phyloP scores from a whole-genome alignment of 2,329 filamentous ascomycete genomes.

The Botryosphaeria dothidea region DNA sequence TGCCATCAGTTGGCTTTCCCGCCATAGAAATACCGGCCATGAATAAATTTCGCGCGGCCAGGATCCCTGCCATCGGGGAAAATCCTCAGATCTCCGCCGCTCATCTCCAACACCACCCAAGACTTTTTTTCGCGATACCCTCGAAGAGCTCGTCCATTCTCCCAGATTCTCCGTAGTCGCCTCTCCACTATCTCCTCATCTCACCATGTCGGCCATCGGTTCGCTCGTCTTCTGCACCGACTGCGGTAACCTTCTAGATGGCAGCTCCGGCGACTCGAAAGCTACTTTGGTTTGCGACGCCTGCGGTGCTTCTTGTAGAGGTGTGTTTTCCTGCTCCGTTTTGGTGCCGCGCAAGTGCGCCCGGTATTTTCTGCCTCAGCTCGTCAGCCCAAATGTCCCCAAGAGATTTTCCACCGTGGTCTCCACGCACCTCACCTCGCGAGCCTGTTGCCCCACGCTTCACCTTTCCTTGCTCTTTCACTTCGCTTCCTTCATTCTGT shows the following conservation, averaged over 20 bases:
- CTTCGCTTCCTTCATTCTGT: neutral
- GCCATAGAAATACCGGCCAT: neutral
- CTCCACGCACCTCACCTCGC: neutral
- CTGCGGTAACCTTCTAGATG: conserved; percentile 86
- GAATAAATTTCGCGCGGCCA: neutral
- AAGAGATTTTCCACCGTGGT: neutral
- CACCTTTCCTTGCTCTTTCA: neutral
- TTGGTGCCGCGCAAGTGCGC: neutral
- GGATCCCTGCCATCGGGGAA: conserved; percentile 17
- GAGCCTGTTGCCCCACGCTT: neutral
- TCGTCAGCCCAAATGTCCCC: neutral
- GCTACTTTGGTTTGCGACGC: conserved; percentile 79
- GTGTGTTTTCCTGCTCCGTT: conserved; percentile 47
- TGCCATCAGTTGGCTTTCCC: neutral
- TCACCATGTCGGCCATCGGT: conserved; percentile 81
- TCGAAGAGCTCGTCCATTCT: neutral
- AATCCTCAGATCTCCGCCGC: conserved; percentile 16
- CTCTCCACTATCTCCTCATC: neutral
- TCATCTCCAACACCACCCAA: conserved; percentile 4
- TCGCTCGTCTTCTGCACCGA: conserved; percentile 90
- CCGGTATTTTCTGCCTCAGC: neutral
- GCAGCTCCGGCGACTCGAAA: conserved; percentile 74
- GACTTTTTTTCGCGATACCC: conserved; percentile 12
- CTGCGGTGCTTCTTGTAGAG: conserved; percentile 82
- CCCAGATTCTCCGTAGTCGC: neutral